These are phyloP conservation scores for Melampsora larici-populina DNA, from an alignment of 1,284 basidiomycete species.

Conservation along the genomic window DNA sequence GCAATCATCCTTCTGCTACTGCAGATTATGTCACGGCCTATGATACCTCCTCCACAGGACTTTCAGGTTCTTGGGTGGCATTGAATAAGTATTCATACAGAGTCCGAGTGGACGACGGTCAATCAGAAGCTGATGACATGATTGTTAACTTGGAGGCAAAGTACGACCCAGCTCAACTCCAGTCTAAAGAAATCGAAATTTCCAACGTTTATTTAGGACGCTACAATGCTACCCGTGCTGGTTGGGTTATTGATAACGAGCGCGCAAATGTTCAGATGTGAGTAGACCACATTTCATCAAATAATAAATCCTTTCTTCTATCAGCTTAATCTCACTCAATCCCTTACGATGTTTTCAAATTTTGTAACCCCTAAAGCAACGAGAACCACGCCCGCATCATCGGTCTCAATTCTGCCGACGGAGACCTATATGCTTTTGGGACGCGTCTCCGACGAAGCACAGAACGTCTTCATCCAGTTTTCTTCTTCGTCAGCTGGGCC, in stretches of 20 bases:
- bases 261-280: constrained; percentile 15
- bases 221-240: constrained; percentile 24
- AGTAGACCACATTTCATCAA: neutral
- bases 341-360: neutral
- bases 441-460: neutral
- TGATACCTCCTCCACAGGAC: constrained; percentile 12
- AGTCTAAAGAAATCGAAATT: neutral
- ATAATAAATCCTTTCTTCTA: neutral
- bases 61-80: constrained; percentile 24
- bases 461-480: constrained; percentile 1
- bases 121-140: constrained; percentile 21
- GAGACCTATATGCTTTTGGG: constrained; percentile 31
- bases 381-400: constrained; percentile 24
- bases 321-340: neutral
- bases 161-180: constrained; percentile 13
- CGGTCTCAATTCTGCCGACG: constrained; percentile 14
- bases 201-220: constrained; percentile 18
- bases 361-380: neutral
- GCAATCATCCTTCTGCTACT: constrained; percentile 14
- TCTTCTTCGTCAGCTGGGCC: neutral
- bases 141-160: constrained; percentile 14
- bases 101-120: constrained; percentile 11
- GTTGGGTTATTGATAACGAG: constrained; percentile 39
- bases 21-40: constrained; percentile 29
- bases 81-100: constrained; percentile 23